Conservation (phyloP, 768 basidiomycete genomes). For the Leccinum variicolor region DNA sequence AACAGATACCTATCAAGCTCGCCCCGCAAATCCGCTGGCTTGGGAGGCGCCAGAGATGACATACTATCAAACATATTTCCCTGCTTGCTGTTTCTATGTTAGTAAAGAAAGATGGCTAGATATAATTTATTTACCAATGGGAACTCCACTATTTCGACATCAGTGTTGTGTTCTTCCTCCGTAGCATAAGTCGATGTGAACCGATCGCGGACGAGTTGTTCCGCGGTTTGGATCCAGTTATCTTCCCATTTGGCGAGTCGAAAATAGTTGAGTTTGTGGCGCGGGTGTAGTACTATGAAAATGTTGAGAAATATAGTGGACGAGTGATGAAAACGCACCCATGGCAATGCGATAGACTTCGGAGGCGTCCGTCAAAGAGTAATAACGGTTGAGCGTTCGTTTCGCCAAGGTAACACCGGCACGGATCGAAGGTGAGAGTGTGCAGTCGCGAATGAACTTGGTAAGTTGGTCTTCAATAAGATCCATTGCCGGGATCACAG, state of each 20-base stretch:
- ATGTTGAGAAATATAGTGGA: too few relatives aligned
- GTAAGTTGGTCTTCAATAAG: neutral
- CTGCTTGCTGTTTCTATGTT: neutral
- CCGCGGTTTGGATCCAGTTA: neutral
- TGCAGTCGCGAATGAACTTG: neutral
- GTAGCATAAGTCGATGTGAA: neutral
- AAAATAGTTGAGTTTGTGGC: neutral
- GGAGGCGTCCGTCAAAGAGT: neutral
- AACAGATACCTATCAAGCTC: neutral
- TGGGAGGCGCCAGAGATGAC: neutral
- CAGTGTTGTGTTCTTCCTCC: neutral
- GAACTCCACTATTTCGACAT: too few relatives aligned
- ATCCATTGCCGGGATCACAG: neutral
- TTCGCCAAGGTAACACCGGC: neutral
- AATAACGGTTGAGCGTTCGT: neutral
- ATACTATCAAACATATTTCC: neutral
- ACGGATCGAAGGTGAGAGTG: neutral
- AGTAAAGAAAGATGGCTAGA: too few relatives aligned
- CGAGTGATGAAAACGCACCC: too few relatives aligned
- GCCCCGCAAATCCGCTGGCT: neutral
- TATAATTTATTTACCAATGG: too few relatives aligned
- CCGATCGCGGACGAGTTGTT: neutral
- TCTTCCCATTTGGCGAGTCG: neutral
- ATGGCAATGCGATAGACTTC: neutral
- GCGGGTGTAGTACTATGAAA: too few relatives aligned